Percentiles rank a stretch among this genome's conserved stretches.
These are phyloP conservation scores for Chrysanthemum seticuspe DNA, from an alignment of 129 eudicot species.

Conservation along the genomic window DNA sequence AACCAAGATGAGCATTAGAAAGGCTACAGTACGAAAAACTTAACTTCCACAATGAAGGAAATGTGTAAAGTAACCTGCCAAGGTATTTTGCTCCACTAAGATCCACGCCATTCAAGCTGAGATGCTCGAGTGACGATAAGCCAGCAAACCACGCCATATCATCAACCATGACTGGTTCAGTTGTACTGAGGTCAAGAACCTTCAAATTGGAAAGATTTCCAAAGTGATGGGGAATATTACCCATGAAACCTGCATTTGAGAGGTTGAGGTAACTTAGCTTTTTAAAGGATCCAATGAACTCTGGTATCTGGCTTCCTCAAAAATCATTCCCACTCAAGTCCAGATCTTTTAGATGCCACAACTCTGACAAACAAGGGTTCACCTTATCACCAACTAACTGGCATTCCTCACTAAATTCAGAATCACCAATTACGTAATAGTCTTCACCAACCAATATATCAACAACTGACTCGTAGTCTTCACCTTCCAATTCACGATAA, in stretches of 20 bases:
- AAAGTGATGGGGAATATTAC: slow-evolving; percentile 24
- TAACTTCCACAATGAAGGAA: neutral
- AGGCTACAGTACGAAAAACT: neutral
- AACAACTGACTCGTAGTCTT: too few species aligned
- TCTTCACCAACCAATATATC: neutral
- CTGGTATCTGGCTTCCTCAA: neutral
- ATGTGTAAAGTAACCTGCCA: neutral
- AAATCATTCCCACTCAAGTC: slow-evolving; percentile 25
- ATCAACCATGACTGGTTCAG: too few species aligned
- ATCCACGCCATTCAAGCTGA: neutral
- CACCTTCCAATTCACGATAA: too few species aligned
- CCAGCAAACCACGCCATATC: slow-evolving; percentile 9
- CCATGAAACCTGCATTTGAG: neutral
- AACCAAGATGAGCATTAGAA: too few species aligned
- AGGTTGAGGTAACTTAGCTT: slow-evolving; percentile 29
- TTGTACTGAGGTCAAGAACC: slow-evolving; percentile 32
- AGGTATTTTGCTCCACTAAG: neutral
- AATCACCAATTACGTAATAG: neutral
- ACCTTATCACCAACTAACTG: neutral
- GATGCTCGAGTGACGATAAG: neutral
- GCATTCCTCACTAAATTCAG: too few species aligned
- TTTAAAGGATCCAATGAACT: slow-evolving; percentile 25
- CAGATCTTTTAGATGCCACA: slow-evolving; percentile 13
- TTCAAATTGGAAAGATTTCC: slow-evolving; percentile 35
- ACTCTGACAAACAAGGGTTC: slow-evolving; percentile 8